Evolutionary conservation across 1,139 yeast species (phyloP).

Genomic region (Yamadazyma aaseri): DNA sequence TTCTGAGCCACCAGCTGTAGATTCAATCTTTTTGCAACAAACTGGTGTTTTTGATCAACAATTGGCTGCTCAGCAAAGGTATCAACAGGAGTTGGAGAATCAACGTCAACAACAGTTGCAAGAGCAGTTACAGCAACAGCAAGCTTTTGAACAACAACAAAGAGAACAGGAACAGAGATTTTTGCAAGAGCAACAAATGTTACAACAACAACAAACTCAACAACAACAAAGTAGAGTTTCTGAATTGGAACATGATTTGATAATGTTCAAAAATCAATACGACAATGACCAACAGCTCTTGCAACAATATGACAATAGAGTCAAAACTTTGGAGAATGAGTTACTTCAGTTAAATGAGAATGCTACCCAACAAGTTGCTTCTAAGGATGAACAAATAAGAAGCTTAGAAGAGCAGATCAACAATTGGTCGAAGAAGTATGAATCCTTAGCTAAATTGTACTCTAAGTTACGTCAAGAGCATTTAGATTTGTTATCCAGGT

Average conservation of each 20-base stretch:
- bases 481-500: constrained; percentile 71
- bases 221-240: constrained; percentile 80
- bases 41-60: constrained; percentile 46
- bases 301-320: constrained; percentile 86
- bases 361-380: constrained; percentile 70
- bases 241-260: constrained; percentile 77
- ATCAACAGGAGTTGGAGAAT: constrained; percentile 57
- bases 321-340: constrained; percentile 78
- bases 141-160: constrained; percentile 68
- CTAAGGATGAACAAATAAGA: constrained; percentile 73
- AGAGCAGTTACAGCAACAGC: constrained; percentile 55
- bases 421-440: constrained; percentile 86
- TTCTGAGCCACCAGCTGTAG: constrained; percentile 41
- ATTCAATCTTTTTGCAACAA: constrained; percentile 45
- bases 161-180: constrained; percentile 56
- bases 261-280: constrained; percentile 75
- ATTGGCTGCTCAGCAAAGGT: constrained; percentile 67
- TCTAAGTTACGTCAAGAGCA: constrained; percentile 93
- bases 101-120: constrained; percentile 51
- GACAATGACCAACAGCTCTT: constrained; percentile 83
- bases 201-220: constrained; percentile 68
- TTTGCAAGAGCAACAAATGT: constrained; percentile 55
- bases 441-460: constrained; percentile 83
- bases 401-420: constrained; percentile 73
- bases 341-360: constrained; percentile 59